These are phyloP conservation scores for Penicillium janthinellum DNA, from an alignment of 2,329 filamentous ascomycete genomes.

Conservation along the genomic window DNA sequence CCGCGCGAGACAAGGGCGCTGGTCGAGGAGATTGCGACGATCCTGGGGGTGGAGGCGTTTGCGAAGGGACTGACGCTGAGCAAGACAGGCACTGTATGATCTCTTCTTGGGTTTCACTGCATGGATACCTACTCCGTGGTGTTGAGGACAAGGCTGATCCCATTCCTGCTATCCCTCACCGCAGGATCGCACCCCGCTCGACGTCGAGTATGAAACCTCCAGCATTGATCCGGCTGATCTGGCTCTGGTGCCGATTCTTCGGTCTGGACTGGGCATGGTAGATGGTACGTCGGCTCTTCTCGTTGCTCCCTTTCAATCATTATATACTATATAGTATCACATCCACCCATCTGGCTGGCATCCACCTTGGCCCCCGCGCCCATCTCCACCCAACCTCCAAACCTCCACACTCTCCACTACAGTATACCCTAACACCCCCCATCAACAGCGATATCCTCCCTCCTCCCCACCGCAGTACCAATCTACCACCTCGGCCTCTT, in stretches of 20 bases:
- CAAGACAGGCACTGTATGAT: slow-evolving; percentile 64
- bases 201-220: slow-evolving; percentile 70
- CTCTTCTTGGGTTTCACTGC: background rate
- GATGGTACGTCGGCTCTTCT: slow-evolving; percentile 58
- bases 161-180: slow-evolving; percentile 6
- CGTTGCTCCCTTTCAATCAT: background rate
- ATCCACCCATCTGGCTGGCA: background rate
- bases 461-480: slow-evolving; percentile 78
- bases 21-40: slow-evolving; percentile 81
- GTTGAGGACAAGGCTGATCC: background rate
- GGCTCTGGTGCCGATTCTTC: slow-evolving; percentile 87
- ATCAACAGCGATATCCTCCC: slow-evolving; percentile 68
- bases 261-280: slow-evolving; percentile 88
- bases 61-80: slow-evolving; percentile 61
- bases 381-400: background rate
- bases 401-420: slow-evolving; percentile 6
- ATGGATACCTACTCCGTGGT: background rate
- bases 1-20: slow-evolving; percentile 77
- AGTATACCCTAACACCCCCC: slow-evolving; percentile 2
- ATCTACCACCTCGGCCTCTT: slow-evolving; percentile 95
- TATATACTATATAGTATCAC: background rate
- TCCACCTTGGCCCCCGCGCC: background rate
- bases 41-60: slow-evolving; percentile 81
- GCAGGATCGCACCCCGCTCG: slow-evolving; percentile 77
- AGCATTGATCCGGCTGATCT: slow-evolving; percentile 66